Conservation (phyloP, 2,329 filamentous ascomycete genomes). For the Shiraia bambusicola region DNA sequence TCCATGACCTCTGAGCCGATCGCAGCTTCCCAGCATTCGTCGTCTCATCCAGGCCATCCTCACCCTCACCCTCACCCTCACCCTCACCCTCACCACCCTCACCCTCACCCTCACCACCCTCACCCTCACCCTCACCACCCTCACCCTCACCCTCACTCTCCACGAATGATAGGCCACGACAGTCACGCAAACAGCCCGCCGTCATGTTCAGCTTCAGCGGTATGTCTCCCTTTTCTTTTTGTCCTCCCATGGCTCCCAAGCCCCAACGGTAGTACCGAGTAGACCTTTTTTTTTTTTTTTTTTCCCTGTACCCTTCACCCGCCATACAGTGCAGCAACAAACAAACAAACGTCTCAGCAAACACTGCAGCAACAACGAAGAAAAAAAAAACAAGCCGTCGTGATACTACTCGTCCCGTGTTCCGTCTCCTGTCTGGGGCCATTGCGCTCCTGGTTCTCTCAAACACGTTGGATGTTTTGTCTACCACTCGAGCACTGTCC, state of each 20-base stretch:
- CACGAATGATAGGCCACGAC: constrained; percentile 1
- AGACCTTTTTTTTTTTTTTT: background rate
- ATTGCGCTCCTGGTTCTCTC: constrained; percentile 16
- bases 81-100: constrained; percentile 6
- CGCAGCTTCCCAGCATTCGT: constrained; percentile 11
- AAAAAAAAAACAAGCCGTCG: too few relatives aligned
- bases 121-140: constrained; percentile 5
- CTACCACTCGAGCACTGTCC: constrained; percentile 20
- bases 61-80: too few relatives aligned
- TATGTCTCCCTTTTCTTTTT: constrained; percentile 23
- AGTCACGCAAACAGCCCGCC: constrained; percentile 4
- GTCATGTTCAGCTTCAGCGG: constrained; percentile 43
- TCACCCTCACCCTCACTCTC: constrained; percentile 5
- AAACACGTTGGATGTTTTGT: constrained; percentile 32
- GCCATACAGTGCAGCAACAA: background rate
- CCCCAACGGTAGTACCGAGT: background rate
- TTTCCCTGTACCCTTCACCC: background rate
- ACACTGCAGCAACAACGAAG: too few relatives aligned
- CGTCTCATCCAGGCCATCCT: too few relatives aligned
- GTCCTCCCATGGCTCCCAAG: constrained; percentile 4
- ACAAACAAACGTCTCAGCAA: background rate
- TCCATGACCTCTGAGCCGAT: constrained; percentile 5
- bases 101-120: constrained; percentile 6
- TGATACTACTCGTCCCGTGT: background rate
- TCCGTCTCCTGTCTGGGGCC: background rate